Evolutionary conservation across 441 rosid species (phyloP).

Genomic region (Manihot esculenta): DNA sequence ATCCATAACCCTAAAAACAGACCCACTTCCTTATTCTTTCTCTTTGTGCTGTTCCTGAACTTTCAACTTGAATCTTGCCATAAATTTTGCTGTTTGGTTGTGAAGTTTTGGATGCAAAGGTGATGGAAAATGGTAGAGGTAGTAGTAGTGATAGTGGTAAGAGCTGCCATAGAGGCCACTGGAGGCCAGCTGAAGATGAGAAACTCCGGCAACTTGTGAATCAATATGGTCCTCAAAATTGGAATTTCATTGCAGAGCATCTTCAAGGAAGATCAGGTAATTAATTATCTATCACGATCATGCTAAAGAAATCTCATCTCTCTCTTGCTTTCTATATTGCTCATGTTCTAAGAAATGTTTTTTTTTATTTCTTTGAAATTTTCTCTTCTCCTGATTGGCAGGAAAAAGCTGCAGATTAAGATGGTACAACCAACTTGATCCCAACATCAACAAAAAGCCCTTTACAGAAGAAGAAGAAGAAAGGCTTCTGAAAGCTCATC

Average conservation of each 20-base stretch:
- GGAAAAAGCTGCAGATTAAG: conserved; percentile 68
- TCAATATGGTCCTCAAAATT: conserved; percentile 54
- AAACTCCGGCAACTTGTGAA: conserved; percentile 50
- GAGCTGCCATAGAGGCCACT: conserved; percentile 57
- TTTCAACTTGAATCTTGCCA: background rate
- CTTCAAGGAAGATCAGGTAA: conserved; percentile 64
- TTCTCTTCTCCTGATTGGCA: conserved; percentile 18
- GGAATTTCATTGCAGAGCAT: conserved; percentile 63
- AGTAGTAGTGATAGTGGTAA: conserved; percentile 30
- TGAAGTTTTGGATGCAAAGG: background rate
- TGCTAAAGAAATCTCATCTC: conserved; percentile 1
- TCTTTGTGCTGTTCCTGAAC: conserved; percentile 21
- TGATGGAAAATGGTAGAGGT: conserved; percentile 42
- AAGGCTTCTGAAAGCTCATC: conserved; percentile 45
- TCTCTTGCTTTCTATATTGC: conserved; percentile 5
- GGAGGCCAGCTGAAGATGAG: conserved; percentile 63
- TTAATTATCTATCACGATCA: background rate
- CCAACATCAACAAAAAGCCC: conserved; percentile 50
- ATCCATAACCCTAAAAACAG: conserved; percentile 51
- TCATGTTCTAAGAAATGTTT: conserved; percentile 21
- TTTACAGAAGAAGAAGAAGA: conserved; percentile 56
- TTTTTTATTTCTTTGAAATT: background rate
- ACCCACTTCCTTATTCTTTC: conserved; percentile 23
- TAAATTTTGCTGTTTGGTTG: background rate
- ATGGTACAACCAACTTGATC: conserved; percentile 68